Conservation (phyloP, 106 monocot species). For the Amphibolis antarctica region DNA sequence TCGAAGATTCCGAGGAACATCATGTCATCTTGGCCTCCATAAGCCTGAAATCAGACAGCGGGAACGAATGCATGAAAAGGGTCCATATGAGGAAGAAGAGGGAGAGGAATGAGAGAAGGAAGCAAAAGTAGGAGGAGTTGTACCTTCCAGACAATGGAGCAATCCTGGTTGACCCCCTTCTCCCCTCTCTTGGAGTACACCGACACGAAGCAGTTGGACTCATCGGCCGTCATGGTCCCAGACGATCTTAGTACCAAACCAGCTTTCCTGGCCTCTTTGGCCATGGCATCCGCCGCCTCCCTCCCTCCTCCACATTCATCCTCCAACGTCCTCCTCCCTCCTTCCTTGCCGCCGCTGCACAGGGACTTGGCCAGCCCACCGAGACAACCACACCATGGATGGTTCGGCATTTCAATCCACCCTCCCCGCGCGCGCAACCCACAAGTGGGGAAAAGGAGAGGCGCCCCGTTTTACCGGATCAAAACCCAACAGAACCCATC, state of each 20-base stretch:
- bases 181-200: slow-evolving; percentile 63
- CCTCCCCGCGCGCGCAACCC: too few relatives aligned
- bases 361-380: slow-evolving; percentile 37
- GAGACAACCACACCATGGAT: too few relatives aligned
- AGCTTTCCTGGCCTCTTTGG: slow-evolving; percentile 43
- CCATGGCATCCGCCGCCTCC: slow-evolving; percentile 34
- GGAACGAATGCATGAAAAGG: neutral
- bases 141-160: slow-evolving; percentile 82
- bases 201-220: slow-evolving; percentile 44
- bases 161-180: slow-evolving; percentile 92
- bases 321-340: slow-evolving; percentile 5
- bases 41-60: slow-evolving; percentile 31
- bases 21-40: slow-evolving; percentile 71
- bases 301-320: slow-evolving; percentile 24
- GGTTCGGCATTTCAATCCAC: too few relatives aligned
- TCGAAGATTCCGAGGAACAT: slow-evolving; percentile 87
- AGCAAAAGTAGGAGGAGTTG: neutral
- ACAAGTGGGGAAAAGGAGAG: too few relatives aligned
- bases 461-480: too few relatives aligned
- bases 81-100: neutral
- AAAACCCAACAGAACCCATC: too few relatives aligned
- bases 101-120: neutral
- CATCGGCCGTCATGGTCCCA: slow-evolving; percentile 29
- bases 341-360: slow-evolving; percentile 2
- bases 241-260: slow-evolving; percentile 49